phyloP scores from a whole-genome alignment of 139 green algal genomes.

The Ettlia oleoabundans region DNA sequence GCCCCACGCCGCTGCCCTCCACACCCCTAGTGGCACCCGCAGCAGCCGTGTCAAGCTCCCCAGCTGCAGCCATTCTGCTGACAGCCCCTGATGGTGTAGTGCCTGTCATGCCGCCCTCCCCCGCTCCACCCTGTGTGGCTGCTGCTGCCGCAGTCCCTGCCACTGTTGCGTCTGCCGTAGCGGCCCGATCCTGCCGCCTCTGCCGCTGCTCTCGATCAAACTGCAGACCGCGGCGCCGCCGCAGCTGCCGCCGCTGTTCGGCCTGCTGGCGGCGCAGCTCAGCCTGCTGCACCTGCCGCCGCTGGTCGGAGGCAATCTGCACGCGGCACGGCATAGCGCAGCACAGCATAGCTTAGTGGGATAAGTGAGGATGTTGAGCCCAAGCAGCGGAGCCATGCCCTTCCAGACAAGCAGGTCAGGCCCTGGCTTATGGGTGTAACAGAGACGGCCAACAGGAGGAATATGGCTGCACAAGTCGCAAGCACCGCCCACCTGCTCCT shows the following conservation, averaged over 20 bases:
- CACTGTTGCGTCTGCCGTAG: neutral
- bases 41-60: neutral
- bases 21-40: neutral
- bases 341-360: no score
- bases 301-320: conserved; percentile 1
- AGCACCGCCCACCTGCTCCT: conserved; percentile 28
- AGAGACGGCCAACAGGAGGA: no score
- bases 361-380: neutral
- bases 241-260: conserved; percentile 30
- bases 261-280: conserved; percentile 37
- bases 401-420: no score
- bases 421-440: no score
- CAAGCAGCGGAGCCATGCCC: neutral
- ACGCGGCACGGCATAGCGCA: no score
- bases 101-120: neutral
- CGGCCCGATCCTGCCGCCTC: neutral
- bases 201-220: conserved; percentile 15
- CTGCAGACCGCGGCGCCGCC: conserved; percentile 21
- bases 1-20: no score
- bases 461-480: no score
- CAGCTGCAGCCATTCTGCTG: neutral
- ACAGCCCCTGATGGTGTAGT: neutral
- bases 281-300: conserved; percentile 29
- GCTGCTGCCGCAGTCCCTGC: conserved; percentile 1
- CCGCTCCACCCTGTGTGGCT: neutral